Conservation (phyloP, 257 asterid genomes). For the Striga asiatica region DNA sequence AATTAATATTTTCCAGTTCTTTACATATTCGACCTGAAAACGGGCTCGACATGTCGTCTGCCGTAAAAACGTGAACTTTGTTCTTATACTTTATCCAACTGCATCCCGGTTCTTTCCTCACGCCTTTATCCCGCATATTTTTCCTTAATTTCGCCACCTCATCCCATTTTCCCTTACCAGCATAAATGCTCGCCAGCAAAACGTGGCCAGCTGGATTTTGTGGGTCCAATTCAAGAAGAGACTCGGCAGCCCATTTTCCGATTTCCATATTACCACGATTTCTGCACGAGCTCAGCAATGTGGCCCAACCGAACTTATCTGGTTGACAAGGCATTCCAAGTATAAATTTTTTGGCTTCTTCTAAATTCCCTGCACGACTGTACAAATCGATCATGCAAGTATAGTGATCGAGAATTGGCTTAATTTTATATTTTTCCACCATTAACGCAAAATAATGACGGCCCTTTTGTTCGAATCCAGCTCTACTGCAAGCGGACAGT, state of each 20-base stretch:
- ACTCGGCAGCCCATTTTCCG: constrained; percentile 70
- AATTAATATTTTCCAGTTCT: constrained; percentile 39
- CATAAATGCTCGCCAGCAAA: constrained; percentile 56
- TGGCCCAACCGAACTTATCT: constrained; percentile 53
- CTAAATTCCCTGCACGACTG: constrained; percentile 70
- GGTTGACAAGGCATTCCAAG: constrained; percentile 60
- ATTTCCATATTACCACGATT: constrained; percentile 47
- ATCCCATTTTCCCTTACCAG: constrained; percentile 53
- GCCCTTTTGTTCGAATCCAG: constrained; percentile 68
- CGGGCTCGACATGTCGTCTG: constrained; percentile 59
- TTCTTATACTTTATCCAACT: constrained; percentile 76
- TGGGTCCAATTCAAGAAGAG: constrained; percentile 55
- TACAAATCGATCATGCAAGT: constrained; percentile 68
- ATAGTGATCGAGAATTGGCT: constrained; percentile 47
- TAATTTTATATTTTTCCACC: constrained; percentile 40
- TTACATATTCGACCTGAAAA: constrained; percentile 36
- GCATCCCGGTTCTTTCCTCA: constrained; percentile 66
- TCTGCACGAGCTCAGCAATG: constrained; percentile 64
- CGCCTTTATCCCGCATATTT: constrained; percentile 52
- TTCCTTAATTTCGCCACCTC: constrained; percentile 51
- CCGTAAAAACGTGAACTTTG: constrained; percentile 49
- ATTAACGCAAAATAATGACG: constrained; percentile 49
- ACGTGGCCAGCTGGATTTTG: constrained; percentile 51
- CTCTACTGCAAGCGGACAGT: constrained; percentile 85
- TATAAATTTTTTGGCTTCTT: constrained; percentile 67